Conservation (phyloP, 805 yeast species). For the Phaffomyces opuntiae region DNA sequence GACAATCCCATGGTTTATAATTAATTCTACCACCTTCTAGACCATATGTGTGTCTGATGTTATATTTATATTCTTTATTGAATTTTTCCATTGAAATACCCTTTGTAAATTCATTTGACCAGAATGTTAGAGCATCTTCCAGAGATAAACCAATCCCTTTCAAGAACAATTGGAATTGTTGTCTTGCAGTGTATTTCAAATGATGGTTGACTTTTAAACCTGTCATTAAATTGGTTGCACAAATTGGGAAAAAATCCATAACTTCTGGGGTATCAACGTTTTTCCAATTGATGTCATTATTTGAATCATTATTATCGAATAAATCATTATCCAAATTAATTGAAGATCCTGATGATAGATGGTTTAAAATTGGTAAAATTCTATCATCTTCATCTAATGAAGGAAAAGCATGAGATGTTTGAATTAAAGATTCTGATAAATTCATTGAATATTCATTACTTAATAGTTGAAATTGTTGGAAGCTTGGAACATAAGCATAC, state of each 20-base stretch:
- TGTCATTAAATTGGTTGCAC: constrained; percentile 61
- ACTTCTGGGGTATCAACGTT: constrained; percentile 49
- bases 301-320: constrained; percentile 11
- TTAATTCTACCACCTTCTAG: constrained; percentile 84
- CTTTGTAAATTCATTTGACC: constrained; percentile 70
- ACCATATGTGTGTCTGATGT: constrained; percentile 85
- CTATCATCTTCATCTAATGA: constrained; percentile 89
- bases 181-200: constrained; percentile 76
- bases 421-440: constrained; percentile 39
- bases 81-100: constrained; percentile 63
- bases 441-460: constrained; percentile 58
- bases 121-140: constrained; percentile 83
- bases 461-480: constrained; percentile 66
- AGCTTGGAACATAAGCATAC: constrained; percentile 76
- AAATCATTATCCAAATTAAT: constrained; percentile 24
- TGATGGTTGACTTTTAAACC: constrained; percentile 60
- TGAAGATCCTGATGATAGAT: constrained; percentile 67
- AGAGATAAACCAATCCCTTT: constrained; percentile 84
- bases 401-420: constrained; percentile 73
- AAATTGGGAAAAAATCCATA: constrained; percentile 70
- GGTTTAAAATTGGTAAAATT: constrained; percentile 73
- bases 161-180: constrained; percentile 75
- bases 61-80: constrained; percentile 83
- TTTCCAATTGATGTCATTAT: constrained; percentile 50
- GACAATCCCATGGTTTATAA: constrained; percentile 82